Base-by-base conservation (phyloP, 2,329 filamentous ascomycete genomes). In the Fusarium sp. region DNA sequence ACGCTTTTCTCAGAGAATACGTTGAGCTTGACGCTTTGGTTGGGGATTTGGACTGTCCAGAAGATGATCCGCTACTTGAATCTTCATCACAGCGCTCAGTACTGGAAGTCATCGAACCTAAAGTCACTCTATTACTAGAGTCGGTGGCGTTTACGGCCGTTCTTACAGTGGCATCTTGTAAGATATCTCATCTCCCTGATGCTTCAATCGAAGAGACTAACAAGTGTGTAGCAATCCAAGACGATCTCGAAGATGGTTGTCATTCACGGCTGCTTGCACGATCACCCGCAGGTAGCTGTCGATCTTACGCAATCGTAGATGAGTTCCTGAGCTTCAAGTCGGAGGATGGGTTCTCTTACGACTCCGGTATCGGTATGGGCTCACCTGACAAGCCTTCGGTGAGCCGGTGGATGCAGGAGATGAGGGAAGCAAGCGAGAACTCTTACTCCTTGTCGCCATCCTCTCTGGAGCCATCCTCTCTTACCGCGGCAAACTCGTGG, bases 71-170 rank as follows among this genome's bases (percentile, higher is more conserved):
- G 15, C 11, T 28, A 4, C 27, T n/a, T 6, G 51, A 47, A 7
- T 36, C 62, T 7, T 9, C 23, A 23, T 10, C 23, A 18, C 46
- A 60, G 6, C 18, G 13, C 5, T 15, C 57, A 5, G 37, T 31
- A 12, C 8, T 47, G 43, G 56, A 70, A 52, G 40, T 60, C 28
- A 23, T 71, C 7, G 37, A 71, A 9, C 67, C 72, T 3, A 67
- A 55, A 9, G 58, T 75, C 10, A 62, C 66, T 15, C 27, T 71
- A 4, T 37, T 73, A 2, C 23, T 75, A 9, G 66, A 71, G 12
- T 75, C 73, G 3, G 71, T 74, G 13, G 73, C 71, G 5, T 74
- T 74, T 39, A 70, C 72, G 2, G 41, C 73, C 37, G 54, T 66
- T 3, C 40, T 73, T 23, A 52, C 66, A 9, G 55, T 62, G 6